Base-by-base conservation (phyloP, 768 basidiomycete genomes). In the Mycena olivaceomarginata region DNA sequence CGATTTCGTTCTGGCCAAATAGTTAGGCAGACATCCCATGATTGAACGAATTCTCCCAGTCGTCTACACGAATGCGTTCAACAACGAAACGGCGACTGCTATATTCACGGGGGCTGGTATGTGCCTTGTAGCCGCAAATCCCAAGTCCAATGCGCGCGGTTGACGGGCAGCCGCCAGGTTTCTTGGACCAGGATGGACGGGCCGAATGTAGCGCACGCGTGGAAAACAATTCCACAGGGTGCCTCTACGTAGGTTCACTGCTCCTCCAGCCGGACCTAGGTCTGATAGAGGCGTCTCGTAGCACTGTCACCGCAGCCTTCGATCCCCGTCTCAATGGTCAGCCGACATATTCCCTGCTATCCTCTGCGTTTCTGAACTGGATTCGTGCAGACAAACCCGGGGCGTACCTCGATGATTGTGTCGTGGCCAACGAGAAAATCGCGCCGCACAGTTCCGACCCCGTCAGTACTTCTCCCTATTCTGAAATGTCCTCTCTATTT, bases 321-420 rank as follows among this genome's bases (percentile, higher is more conserved):
- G 72, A 74, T 39, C 72, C 72, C 4, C 40, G 51, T 6, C 69
- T 70, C 69, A 48, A 70, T 48, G 57, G 69, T 62, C 5, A 41
- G 57, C 9, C 11, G 20, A 1, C 7, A 41, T 41, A 8, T 41
- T 62, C 2, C 2, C 2, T 2, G 25, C 10, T 12, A 9, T 7
- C 13, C 25, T 18, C 41, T 59, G 39, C 43, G 18, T 4, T 41
- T 41, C 39, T 6, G 8, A 53, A 53, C 48, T 40, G 18, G 9
- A 8, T 70, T 10, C n/a, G 13, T 57, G 51, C 16, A 74, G 72
- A 37, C 51, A 51, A 60, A 18, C 22, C 51, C 18, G 72, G 72
- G 6, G 46, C 65, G 2, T 74, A 74, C 37, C 64, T 74, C 39
- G 57, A 67, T 12, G 45, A 74, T 48, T 74, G 31, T 11, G 41